Percentiles rank a stretch among this genome's conserved stretches.
phyloP scores from a whole-genome alignment of 2,329 filamentous ascomycete genomes.

The Nannizzia gypsea region DNA sequence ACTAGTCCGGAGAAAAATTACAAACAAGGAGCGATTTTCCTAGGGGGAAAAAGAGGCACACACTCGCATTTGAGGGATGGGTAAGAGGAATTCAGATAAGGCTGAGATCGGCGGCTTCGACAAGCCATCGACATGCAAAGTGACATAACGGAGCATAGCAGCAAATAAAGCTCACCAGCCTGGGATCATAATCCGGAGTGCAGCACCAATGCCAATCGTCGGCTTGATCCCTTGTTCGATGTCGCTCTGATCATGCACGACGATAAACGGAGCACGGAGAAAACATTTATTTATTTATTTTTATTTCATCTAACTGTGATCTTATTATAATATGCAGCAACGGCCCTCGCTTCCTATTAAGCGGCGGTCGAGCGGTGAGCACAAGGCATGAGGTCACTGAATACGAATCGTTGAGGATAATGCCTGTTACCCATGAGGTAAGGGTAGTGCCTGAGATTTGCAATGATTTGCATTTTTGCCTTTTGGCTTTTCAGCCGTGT shows the following conservation, averaged over 20 bases:
- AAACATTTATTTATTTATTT: neutral
- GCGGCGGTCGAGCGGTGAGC: neutral
- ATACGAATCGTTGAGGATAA: slow-evolving; percentile 3
- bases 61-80: neutral
- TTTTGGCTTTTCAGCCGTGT: slow-evolving; percentile 1
- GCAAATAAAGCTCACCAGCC: neutral
- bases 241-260: neutral
- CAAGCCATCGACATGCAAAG: neutral
- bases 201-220: neutral
- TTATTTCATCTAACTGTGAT: neutral
- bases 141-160: neutral
- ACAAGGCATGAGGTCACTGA: neutral
- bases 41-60: neutral
- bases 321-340: neutral
- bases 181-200: neutral
- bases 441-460: neutral
- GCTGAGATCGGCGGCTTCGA: slow-evolving; percentile 1
- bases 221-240: neutral
- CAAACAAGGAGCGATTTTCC: neutral
- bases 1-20: neutral
- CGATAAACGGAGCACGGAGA: neutral
- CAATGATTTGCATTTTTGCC: neutral
- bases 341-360: neutral
- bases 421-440: slow-evolving; percentile 1
- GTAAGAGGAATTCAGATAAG: slow-evolving; percentile 3